Base-by-base conservation (phyloP, 495 filamentous ascomycete genomes). In the Parathielavia appendiculata region DNA sequence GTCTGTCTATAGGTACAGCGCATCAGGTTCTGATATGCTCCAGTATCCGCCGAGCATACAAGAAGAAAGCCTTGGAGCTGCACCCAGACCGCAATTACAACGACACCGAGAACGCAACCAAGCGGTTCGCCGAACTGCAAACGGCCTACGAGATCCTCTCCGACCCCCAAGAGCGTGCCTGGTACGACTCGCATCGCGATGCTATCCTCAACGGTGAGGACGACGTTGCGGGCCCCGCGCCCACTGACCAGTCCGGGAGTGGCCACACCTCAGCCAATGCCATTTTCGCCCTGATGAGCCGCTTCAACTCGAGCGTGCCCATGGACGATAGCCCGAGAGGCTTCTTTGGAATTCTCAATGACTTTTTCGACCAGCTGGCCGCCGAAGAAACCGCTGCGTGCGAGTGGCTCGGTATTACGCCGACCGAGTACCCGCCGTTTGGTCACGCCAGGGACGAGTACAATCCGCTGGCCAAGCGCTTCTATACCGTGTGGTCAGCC, bases 11-110 rank as follows among this genome's bases (percentile, higher is more conserved):
- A 6, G 26, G 26, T 26, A 22, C 26, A 3, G 36, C 26, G 5
- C 13, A 13, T 26, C 17, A 19, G 47, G 13, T 40, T 22, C 63
- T 63, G 55, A 60, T 55, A 41, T 34, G 38, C 36, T 49, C 13
- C 60, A 96, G 91, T 51, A 92, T 99, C 63, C 95, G 95, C 65
- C 95, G 91, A 59, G 91, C 92, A 12, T 99, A 97, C 69, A 83
- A 88, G 59, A 84, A 73, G 58, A 97, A 91, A 70, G 93, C 93
- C 2, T 82, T 99, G 34, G 91, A 96, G 68, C 75, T 96, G 4
- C 93, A 99, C 69, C 93, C 93, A 2, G 93, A 99, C 70, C 87
- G 92, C 61, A 99, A 99, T 72, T 89, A 85, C 71, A 88, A 87
- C 58, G 86, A 96, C 67, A 84, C 84, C 52, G 90, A 93, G 60